Base-by-base conservation (phyloP, 345 rosid genomes). In the Streptanthus diversifolius region DNA sequence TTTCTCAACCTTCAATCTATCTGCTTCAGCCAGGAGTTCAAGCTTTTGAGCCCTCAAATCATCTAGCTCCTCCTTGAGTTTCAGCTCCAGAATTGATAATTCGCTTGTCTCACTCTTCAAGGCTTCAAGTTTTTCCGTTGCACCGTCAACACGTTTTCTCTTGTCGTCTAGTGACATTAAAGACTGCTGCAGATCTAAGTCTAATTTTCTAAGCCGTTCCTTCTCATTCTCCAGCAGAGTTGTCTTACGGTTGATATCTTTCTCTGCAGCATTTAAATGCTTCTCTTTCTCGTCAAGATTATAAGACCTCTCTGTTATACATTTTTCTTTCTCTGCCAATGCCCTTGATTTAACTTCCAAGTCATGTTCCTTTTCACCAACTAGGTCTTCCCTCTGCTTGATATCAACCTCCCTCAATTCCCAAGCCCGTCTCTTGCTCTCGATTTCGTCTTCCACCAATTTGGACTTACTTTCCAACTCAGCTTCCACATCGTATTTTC, bases 61-160 rank as follows among this genome's bases (percentile, higher is more conserved):
- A 74, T 93, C 99, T 76, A 93, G 83, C 78, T 93, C 99, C 82
- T 93, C 99, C 81, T 89, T 91, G 66, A 93, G 97, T 62, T 87
- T 93, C 80, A 84, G 58, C 83, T 88, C 97, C 33, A 93, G 71
- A 77, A 60, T 70, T 9, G 93, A 85, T 66, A 89, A 78, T 27
- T 91, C 97, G 77, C 70, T 78, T 35, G 91, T 77, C 80, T 89
- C 99, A 71, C 78, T 83, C 84, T 83, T 89, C 89, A 91, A 75
- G 27, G 89, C 84, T 76, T 88, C 90, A 35, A 93, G 79, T 68
- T 83, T 89, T 63, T 84, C 93, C 51, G 84, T 81, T 19, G 88
- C 95, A 73, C 58, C 43, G 66, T 83, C 87, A 69, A 93, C 86
- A 59, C 79, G 88, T 64, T 82, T 88, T 80, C 75, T 81, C 80